These are phyloP conservation scores for Yarrowia osloensis DNA, from an alignment of 805 yeast species.

Conservation along the genomic window DNA sequence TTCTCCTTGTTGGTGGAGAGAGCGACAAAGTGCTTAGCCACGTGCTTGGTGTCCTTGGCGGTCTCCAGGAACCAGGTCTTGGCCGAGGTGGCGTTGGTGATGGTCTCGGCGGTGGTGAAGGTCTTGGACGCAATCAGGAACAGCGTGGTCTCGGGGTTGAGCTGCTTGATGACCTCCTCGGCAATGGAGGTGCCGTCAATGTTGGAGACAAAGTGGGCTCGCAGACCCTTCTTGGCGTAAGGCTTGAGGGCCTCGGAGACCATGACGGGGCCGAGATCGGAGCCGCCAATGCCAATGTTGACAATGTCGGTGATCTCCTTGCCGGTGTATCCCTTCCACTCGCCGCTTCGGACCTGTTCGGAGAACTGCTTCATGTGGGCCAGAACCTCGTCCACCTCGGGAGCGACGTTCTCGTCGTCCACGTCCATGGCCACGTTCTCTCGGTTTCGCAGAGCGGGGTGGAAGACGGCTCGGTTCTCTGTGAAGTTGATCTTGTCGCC, in stretches of 20 bases:
- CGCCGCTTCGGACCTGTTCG: constrained; percentile 84
- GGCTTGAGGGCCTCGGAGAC: constrained; percentile 97
- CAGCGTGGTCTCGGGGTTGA: constrained; percentile 88
- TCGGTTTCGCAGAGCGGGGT: constrained; percentile 94
- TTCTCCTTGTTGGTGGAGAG: constrained; percentile 89
- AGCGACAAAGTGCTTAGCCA: constrained; percentile 98
- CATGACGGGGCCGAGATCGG: constrained; percentile 99
- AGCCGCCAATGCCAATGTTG: constrained; percentile 98
- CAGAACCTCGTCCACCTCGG: constrained; percentile 88
- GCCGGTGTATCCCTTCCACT: constrained; percentile 97
- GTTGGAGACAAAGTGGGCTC: constrained; percentile 93
- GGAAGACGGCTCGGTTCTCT: constrained; percentile 91
- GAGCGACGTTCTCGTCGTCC: constrained; percentile 85
- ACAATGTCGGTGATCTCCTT: constrained; percentile 90
- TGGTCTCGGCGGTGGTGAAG: constrained; percentile 98
- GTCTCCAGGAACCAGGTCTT: constrained; percentile 86
- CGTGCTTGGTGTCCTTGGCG: constrained; percentile 66
- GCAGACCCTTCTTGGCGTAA: constrained; percentile 68
- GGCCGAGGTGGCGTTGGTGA: constrained; percentile 93
- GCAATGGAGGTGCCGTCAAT: constrained; percentile 98
- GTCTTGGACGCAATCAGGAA: constrained; percentile 90
- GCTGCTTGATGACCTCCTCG: constrained; percentile 69
- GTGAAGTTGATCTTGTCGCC: constrained; percentile 96
- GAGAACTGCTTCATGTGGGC: constrained; percentile 97
- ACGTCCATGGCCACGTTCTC: constrained; percentile 80